Conservation (phyloP, 208 protist genomes). For the Novymonas esmeraldas region DNA sequence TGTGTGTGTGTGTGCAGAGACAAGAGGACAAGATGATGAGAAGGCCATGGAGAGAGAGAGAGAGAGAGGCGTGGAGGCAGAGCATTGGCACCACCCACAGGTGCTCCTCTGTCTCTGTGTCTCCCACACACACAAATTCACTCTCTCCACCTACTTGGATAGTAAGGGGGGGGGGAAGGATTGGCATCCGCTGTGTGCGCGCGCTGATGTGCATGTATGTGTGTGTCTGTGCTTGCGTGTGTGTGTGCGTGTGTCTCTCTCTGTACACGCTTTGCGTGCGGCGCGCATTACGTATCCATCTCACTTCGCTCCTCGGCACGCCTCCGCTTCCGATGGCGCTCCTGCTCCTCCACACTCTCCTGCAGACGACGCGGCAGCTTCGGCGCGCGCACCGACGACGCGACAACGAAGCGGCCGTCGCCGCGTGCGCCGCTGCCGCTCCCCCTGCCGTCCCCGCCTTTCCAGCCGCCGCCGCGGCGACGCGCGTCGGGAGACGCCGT, state of each 20-base stretch:
- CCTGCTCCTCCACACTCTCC: constrained; percentile 23
- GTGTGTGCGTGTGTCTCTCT: neutral
- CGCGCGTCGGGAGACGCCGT: constrained; percentile 19
- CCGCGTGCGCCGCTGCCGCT: neutral
- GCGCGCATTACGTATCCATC: neutral
- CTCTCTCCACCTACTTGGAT: too few relatives aligned
- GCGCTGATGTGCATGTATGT: neutral
- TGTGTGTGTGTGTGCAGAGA: too few relatives aligned
- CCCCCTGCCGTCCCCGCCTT: neutral
- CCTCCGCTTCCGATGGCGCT: constrained; percentile 30
- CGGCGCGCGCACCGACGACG: constrained; percentile 51
- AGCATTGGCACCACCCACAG: neutral
- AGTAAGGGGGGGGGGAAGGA: too few relatives aligned
- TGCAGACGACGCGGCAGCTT: constrained; percentile 58
- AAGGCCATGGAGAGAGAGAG: neutral
- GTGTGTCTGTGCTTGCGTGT: neutral
- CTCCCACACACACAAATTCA: neutral
- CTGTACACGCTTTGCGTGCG: too few relatives aligned
- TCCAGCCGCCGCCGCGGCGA: neutral
- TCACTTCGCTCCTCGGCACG: constrained; percentile 21
- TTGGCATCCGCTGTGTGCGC: neutral
- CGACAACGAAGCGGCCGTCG: constrained; percentile 57
- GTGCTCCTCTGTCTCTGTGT: neutral
- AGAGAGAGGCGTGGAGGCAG: neutral
- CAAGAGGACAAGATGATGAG: neutral